A percentile compares a stretch with the other conserved stretches of the same genome.
Conservation (phyloP, 169 alveolate species). For the Plasmodium malariae region DNA sequence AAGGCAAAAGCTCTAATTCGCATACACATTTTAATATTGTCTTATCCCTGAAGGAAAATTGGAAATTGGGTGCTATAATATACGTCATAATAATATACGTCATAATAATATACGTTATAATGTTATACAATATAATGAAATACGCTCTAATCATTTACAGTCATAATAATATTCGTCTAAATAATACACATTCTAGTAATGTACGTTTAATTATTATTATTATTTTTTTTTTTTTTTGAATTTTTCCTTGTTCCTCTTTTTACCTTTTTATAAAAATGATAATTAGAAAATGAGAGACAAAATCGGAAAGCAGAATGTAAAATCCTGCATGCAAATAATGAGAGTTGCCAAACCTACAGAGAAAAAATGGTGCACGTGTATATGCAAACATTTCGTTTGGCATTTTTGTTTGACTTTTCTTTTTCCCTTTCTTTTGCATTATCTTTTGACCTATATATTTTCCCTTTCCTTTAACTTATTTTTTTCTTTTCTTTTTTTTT, state of each 20-base stretch:
- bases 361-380: too few relatives aligned
- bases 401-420: too few relatives aligned
- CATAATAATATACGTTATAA: too few relatives aligned
- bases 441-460: background rate
- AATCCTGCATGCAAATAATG: conserved; percentile 34
- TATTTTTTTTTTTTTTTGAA: too few relatives aligned
- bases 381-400: too few relatives aligned
- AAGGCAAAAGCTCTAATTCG: conserved; percentile 60
- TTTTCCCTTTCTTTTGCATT: too few relatives aligned
- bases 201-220: background rate
- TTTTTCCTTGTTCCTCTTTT: too few relatives aligned
- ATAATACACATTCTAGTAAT: background rate
- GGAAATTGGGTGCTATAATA: too few relatives aligned
- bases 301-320: conserved; percentile 49
- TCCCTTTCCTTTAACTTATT: background rate
- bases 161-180: too few relatives aligned
- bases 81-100: too few relatives aligned
- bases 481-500: background rate
- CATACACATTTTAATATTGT: conserved; percentile 53
- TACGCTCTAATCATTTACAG: too few relatives aligned
- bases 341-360: conserved; percentile 30
- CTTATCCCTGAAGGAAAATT: conserved; percentile 31
- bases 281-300: conserved; percentile 39
- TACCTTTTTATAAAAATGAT: conserved; percentile 60
- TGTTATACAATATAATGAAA: too few relatives aligned